A percentile compares a stretch with the other conserved stretches of the same genome.
phyloP scores from a whole-genome alignment of 2,329 filamentous ascomycete species.

The Shiraia bambusicola region DNA sequence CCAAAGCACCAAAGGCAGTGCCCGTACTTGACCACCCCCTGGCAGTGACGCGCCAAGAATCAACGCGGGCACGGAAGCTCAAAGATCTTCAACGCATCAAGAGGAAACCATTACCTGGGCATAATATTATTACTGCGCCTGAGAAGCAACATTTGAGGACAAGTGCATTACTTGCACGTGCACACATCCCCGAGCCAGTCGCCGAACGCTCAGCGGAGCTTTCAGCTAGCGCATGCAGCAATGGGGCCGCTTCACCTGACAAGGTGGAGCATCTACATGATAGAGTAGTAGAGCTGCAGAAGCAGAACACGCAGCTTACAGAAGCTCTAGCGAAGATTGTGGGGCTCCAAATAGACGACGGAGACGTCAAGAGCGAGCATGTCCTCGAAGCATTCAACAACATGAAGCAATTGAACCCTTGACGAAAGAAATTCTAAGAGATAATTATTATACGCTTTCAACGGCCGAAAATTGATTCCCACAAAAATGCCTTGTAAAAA shows the following conservation, averaged over 20 bases:
- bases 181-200: constrained; percentile 17
- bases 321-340: constrained; percentile 30
- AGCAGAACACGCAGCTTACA: constrained; percentile 29
- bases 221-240: constrained; percentile 4
- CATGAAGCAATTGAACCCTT: constrained; percentile 6
- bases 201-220: constrained; percentile 2
- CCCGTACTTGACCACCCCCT: constrained; percentile 28
- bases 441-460: background rate
- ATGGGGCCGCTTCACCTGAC: constrained; percentile 4
- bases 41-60: constrained; percentile 18
- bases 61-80: constrained; percentile 25
- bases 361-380: constrained; percentile 20
- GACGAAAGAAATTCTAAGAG: background rate
- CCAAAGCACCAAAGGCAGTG: constrained; percentile 16
- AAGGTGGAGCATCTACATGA: constrained; percentile 23
- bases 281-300: constrained; percentile 20
- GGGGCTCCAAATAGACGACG: constrained; percentile 24
- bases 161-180: constrained; percentile 17
- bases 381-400: constrained; percentile 17
- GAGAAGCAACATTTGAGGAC: constrained; percentile 8
- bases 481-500: too few species aligned
- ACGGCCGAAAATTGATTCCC: background rate
- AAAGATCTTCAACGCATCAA: constrained; percentile 30
- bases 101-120: constrained; percentile 17
- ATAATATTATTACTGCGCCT: background rate